Base-by-base conservation (phyloP, 257 asterid species). In the Solanum sejunctum region DNA sequence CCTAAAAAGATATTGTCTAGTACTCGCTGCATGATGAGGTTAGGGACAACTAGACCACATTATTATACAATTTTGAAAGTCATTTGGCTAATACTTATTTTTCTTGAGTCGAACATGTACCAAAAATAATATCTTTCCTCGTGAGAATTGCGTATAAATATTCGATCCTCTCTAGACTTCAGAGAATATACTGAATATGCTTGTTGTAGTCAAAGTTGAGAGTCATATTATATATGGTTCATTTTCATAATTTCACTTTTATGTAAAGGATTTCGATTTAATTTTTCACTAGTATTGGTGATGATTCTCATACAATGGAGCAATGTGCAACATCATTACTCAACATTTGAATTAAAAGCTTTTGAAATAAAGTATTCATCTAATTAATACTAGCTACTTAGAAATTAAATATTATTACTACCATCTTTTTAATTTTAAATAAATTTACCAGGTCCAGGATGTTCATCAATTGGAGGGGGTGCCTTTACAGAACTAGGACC, bases 381-480 rank as follows among this genome's bases (percentile, higher is more conserved):
- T 73, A 12, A 72, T 72, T 70, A 70, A 71, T 41, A 41, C 16
- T 4, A 70, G 54, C 78, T 69, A 70, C 54, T 41, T 18, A 70
- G 0, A 20, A 39, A 70, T 70, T 70, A 41, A 69, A 70, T 32
- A 32, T 70, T 70, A 39, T 39, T 39, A 28, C 47, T 36, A 23
- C 15, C 12, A 63, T 72, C 9, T 41, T n/a, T 11, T 72, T 20
- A 20, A n/a, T 45, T 72, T 20, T 36, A 36, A 36, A 36, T 43
- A 18, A 18, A 41, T 72, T 73, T 47, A 45, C 12, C 70, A 89
- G 90, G 91, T 21, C 91, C 90, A 2, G 91, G 91, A 45, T 89
- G 91, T 84, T 89, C 91, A 3, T 89, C 91, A 11, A 73, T 89
- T 15, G 91, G 91, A 39, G 91, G 91, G 5, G 91, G 91, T 26